Evolutionary conservation across 2,329 filamentous ascomycete genomes (phyloP).

Genomic region (Monilinia fructicola): DNA sequence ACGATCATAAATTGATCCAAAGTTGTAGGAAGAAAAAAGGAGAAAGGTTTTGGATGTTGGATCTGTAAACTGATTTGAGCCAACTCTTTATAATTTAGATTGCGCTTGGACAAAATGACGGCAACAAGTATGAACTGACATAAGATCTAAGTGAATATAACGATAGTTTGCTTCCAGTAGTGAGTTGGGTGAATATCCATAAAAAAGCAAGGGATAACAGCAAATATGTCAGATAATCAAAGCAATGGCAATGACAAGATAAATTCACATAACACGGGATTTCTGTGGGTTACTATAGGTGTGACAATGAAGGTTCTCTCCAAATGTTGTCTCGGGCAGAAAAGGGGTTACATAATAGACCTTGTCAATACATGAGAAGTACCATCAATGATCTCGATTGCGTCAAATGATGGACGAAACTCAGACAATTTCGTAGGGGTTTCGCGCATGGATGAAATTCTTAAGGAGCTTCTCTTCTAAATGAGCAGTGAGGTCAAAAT

Average conservation of each 20-base stretch:
- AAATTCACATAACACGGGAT: neutral
- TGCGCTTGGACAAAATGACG: neutral
- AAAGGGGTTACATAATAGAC: neutral
- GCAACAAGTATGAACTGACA: no score
- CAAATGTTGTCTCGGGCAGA: neutral
- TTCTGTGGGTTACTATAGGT: neutral
- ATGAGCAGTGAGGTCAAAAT: neutral
- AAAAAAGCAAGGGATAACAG: neutral
- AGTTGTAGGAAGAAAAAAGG: neutral
- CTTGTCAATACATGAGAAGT: neutral
- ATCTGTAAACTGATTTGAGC: neutral
- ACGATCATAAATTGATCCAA: neutral
- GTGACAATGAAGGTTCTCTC: neutral
- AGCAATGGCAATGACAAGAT: neutral
- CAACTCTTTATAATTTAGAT: neutral
- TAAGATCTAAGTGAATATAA: neutral
- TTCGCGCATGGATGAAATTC: neutral
- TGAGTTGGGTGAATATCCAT: fast-evolving
- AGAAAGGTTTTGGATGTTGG: neutral
- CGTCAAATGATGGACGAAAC: neutral
- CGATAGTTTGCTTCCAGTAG: neutral
- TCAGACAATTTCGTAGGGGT: neutral
- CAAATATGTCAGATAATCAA: neutral
- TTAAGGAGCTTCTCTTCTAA: neutral
- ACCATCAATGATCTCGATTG: neutral